Base-by-base conservation (phyloP, 352 stramenopile species). In the Achlya hypogyna region DNA sequence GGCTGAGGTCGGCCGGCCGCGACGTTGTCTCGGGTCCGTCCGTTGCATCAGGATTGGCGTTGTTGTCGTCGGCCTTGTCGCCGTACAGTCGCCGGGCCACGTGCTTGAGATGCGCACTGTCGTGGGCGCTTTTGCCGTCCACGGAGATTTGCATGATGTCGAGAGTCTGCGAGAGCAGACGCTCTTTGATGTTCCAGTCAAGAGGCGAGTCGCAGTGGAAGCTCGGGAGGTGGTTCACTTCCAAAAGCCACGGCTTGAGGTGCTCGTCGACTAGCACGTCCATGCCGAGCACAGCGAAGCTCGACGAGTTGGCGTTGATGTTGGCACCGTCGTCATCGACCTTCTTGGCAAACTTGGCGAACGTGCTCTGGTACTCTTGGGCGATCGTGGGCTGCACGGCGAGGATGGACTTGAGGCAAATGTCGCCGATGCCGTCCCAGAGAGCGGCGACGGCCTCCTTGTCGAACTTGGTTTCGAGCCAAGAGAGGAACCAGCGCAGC, bases 201-300 rank as follows among this genome's bases (percentile, higher is more conserved):
- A 99, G 70, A 14, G 86, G 84, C 29, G 90, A 97, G 68, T 99
- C 96, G 52, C 93, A 98, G 2, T 86, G 91, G 77, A 98, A 98
- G 67, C 88, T 93, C 53, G 96, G 92, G 9, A 98, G 59, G 70
- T 98, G 93, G 72, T 99, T 99, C 29, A 99, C 96, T 68, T 99
- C 96, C 10, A 99, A 93, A 20, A 99, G 75, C 84, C 89, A 98
- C 5, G 96, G 94, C 64, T 97, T 97, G 0, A 99, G 77, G 22
- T 86, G 76, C 42, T 93, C 81, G 69, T 99, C 96, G 5, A 99
- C 78, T 49, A 99, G 90, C 32, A 99, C 91, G 70, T 99, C 96
- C 78, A 98, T 95, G 4, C 96, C 96, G 5, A 99, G 77, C 1
- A 99, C 81, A 43, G 98, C 91, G 74, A 99, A 86, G 63, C 65